These are phyloP conservation scores for Fusarium robinianum DNA, from an alignment of 2,329 filamentous ascomycete species.

Conservation along the genomic window DNA sequence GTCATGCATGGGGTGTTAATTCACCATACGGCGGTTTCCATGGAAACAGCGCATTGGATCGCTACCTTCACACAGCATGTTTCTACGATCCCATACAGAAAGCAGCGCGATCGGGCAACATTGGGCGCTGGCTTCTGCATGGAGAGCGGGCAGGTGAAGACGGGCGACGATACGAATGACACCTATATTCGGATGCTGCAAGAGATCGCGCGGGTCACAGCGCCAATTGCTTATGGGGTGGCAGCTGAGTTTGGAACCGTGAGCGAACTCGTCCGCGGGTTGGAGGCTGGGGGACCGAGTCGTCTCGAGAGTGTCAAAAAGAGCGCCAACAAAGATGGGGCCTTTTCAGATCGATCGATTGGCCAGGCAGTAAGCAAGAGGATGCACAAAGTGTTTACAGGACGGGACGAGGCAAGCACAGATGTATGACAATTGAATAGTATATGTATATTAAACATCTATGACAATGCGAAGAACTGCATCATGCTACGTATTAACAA, in stretches of 20 bases:
- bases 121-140: conserved; percentile 73
- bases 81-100: conserved; percentile 73
- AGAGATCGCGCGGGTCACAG: conserved; percentile 72
- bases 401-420: conserved; percentile 57
- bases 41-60: conserved; percentile 75
- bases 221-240: conserved; percentile 73
- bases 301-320: conserved; percentile 66
- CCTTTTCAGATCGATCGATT: conserved; percentile 57
- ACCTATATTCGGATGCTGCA: conserved; percentile 77
- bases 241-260: conserved; percentile 63
- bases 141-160: conserved; percentile 75
- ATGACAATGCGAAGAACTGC: conserved; percentile 9
- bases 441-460: conserved; percentile 12
- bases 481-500: conserved; percentile 5
- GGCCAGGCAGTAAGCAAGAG: conserved; percentile 63
- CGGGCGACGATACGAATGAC: conserved; percentile 67
- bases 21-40: conserved; percentile 65
- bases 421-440: conserved; percentile 46
- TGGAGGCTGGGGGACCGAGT: conserved; percentile 62
- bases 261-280: conserved; percentile 59
- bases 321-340: conserved; percentile 61
- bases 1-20: conserved; percentile 68
- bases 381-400: conserved; percentile 64
- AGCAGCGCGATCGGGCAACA: conserved; percentile 52
- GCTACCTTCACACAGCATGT: conserved; percentile 77